These are phyloP conservation scores for Trichoderma sp. DNA, from an alignment of 2,329 filamentous ascomycete species.

Conservation along the genomic window DNA sequence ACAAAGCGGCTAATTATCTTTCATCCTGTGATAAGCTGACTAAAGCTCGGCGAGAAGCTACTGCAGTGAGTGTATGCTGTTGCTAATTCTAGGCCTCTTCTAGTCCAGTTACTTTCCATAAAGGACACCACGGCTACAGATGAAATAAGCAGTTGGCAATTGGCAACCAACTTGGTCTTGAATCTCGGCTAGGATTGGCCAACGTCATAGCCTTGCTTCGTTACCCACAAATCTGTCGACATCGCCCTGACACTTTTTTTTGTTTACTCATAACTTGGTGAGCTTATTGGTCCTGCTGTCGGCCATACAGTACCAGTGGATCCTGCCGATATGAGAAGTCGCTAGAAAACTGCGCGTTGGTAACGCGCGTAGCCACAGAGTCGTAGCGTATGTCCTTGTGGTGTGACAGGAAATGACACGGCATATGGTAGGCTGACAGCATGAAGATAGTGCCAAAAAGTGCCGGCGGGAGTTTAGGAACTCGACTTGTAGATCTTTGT, in stretches of 20 bases:
- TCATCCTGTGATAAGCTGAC: background rate
- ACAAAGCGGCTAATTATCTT: background rate
- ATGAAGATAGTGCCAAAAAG: background rate
- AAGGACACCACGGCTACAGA: background rate
- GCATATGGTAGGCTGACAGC: background rate
- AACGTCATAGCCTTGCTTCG: background rate
- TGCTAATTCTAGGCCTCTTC: background rate
- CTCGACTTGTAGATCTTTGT: background rate
- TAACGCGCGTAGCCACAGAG: background rate
- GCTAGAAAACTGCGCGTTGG: background rate
- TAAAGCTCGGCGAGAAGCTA: background rate
- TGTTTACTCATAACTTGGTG: background rate
- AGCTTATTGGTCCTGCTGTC: background rate
- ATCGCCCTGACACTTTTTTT: background rate
- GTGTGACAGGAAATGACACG: background rate
- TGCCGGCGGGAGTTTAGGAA: background rate
- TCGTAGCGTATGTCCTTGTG: background rate
- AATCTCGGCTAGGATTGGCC: background rate
- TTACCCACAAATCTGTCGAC: background rate
- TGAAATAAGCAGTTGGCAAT: background rate
- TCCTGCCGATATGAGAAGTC: background rate
- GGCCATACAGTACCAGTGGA: background rate
- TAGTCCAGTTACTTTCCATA: background rate
- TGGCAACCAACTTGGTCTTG: background rate
- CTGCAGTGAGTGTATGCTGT: background rate